Evolutionary conservation across 2,329 filamentous ascomycete genomes (phyloP).

Genomic region (Didymella pomorum): DNA sequence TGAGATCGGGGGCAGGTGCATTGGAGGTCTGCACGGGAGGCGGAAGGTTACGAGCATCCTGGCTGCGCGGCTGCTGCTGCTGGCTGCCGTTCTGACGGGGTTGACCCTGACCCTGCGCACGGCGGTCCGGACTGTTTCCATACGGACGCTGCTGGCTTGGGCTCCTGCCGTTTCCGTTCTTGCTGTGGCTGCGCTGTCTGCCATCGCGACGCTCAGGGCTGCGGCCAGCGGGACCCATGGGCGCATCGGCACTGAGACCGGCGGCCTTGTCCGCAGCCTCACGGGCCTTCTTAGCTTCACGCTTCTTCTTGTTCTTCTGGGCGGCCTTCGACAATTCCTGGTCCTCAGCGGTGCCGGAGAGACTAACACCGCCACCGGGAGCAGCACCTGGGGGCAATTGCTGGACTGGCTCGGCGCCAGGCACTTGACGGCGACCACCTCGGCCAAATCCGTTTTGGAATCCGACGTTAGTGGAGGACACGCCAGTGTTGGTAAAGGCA

Average conservation of each 20-base stretch:
- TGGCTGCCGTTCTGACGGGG: constrained; percentile 38
- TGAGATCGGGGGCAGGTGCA: constrained; percentile 57
- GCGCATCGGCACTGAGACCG: constrained; percentile 42
- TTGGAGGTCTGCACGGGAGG: constrained; percentile 45
- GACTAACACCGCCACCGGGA: constrained; percentile 70
- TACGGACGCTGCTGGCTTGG: constrained; percentile 45
- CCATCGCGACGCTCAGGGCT: constrained; percentile 72
- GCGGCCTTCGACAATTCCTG: constrained; percentile 83
- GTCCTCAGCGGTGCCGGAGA: constrained; percentile 70
- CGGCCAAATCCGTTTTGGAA: constrained; percentile 80
- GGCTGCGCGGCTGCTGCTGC: constrained; percentile 35
- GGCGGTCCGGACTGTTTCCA: constrained; percentile 44
- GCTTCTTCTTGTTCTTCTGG: constrained; percentile 98
- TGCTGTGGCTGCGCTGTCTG: constrained; percentile 62
- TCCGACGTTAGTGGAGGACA: constrained; percentile 64
- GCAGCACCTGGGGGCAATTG: constrained; percentile 72
- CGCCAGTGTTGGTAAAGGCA: constrained; percentile 83
- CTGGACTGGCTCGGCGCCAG: constrained; percentile 79
- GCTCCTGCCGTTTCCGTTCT: constrained; percentile 41
- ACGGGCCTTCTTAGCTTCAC: constrained; percentile 89
- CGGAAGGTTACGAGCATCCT: constrained; percentile 26
- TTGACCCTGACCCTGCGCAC: constrained; percentile 35
- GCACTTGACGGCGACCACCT: constrained; percentile 77
- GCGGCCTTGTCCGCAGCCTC: constrained; percentile 69
- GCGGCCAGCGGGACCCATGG: constrained; percentile 52